Base-by-base conservation (phyloP, 768 basidiomycete species). In the Boletus insuetus region DNA sequence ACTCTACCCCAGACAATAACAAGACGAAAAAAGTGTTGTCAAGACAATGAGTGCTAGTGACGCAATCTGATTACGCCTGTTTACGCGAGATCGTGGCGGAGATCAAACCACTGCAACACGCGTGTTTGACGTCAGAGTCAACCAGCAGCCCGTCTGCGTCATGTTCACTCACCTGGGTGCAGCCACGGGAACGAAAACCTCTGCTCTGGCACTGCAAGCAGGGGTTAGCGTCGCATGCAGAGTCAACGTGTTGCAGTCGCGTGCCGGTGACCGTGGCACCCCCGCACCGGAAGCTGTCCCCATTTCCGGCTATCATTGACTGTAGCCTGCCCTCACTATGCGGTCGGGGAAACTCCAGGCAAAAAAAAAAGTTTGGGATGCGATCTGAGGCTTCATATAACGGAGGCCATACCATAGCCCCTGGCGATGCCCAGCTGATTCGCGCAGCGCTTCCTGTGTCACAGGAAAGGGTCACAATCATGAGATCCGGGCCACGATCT, bases 111-210 rank as follows among this genome's bases (percentile, higher is more conserved):
- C 84, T 77, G 56, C 35, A 60, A 46, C 63, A 55, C 57, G 55
- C 57, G 40, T 22, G 19, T 19, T 37, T 69, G 70, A 74, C 70
- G 67, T 66, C 64, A 65, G 61, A 58, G 61, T 53, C 51, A 45
- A 35, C 46, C 47, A 19, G 48, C 40, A 42, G 32, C 46, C 19
- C 37, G 37, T 19, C 22, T 59, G 65, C 68, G 67, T 70, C 64
- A 68, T 65, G 31, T 7, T 7, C 48, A 68, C 82, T 63, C 61
- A 89, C 90, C 89, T 91, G 20, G 94, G 93, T n/a, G 90, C 89
- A 35, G 87, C 80, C 55, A 92, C 75, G 46, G 94, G 92, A 57
- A 84, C 77, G 72, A 95, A 96, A 24, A 97, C 94, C 69, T 96
- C 93, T 17, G 91, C 92, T 16, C 79, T 74, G 1, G 80, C 76